Evolutionary conservation across 1,139 yeast genomes (phyloP).

Genomic region (Lodderomyces metapsilosis): DNA sequence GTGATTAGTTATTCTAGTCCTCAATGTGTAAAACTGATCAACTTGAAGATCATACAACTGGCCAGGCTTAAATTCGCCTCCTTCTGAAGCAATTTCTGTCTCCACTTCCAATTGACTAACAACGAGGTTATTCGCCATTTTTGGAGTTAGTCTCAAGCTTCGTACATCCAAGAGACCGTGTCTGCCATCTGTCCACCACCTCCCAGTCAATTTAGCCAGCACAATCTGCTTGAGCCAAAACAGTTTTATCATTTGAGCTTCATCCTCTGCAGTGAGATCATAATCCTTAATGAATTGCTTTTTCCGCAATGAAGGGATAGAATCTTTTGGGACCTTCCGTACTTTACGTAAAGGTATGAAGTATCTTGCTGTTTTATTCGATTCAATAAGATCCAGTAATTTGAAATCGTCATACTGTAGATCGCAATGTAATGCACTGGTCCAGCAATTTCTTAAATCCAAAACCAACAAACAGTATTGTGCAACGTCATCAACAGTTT

Average conservation of each 20-base stretch:
- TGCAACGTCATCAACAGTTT: background rate
- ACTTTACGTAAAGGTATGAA: slow-evolving; percentile 68
- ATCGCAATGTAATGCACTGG: slow-evolving; percentile 34
- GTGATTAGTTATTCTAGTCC: slow-evolving; percentile 46
- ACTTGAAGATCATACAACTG: slow-evolving; percentile 23
- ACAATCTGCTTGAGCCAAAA: slow-evolving; percentile 82
- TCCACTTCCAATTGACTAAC: slow-evolving; percentile 50
- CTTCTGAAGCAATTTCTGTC: slow-evolving; percentile 31
- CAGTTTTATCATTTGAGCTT: slow-evolving; percentile 50
- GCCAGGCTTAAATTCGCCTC: slow-evolving; percentile 9
- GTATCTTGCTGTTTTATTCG: slow-evolving; percentile 57
- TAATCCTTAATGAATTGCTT: slow-evolving; percentile 73
- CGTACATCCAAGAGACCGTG: slow-evolving; percentile 66
- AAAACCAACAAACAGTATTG: slow-evolving; percentile 60
- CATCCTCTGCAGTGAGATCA: slow-evolving; percentile 53
- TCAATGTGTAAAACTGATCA: slow-evolving; percentile 51
- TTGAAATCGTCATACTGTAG: slow-evolving; percentile 22
- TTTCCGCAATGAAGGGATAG: slow-evolving; percentile 74
- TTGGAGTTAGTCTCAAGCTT: slow-evolving; percentile 56
- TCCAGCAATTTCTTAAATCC: slow-evolving; percentile 74
- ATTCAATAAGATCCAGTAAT: slow-evolving; percentile 33
- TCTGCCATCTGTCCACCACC: slow-evolving; percentile 53
- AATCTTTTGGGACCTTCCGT: slow-evolving; percentile 40
- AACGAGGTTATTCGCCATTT: slow-evolving; percentile 43
- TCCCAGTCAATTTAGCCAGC: slow-evolving; percentile 56